These are phyloP conservation scores for Grosmannia serpens DNA, from an alignment of 2,329 filamentous ascomycete species.

Conservation along the genomic window DNA sequence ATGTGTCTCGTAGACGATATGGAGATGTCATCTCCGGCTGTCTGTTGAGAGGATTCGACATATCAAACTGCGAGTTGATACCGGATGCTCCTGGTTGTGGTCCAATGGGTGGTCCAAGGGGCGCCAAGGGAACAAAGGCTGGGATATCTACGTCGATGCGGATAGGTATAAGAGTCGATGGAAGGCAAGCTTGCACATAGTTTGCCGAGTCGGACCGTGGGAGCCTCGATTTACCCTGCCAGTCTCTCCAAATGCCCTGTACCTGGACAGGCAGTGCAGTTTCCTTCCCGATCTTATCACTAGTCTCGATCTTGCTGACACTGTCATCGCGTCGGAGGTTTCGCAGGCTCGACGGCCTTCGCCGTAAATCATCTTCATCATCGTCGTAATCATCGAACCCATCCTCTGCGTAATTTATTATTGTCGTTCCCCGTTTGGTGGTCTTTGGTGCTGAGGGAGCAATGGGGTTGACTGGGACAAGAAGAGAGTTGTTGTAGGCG, in stretches of 20 bases:
- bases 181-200: conserved; percentile 60
- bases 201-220: conserved; percentile 48
- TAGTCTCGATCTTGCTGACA: conserved; percentile 48
- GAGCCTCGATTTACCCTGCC: conserved; percentile 67
- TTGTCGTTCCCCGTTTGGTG: conserved; percentile 93
- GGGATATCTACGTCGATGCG: conserved; percentile 91
- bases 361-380: conserved; percentile 63
- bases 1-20: conserved; percentile 87
- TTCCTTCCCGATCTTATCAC: conserved; percentile 76
- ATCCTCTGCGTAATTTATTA: conserved; percentile 97
- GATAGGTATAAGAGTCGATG: conserved; percentile 86
- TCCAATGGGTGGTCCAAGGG: conserved; percentile 12
- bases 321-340: conserved; percentile 70
- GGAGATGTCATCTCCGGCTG: conserved; percentile 68
- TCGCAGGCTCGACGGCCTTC: conserved; percentile 72
- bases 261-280: conserved; percentile 66
- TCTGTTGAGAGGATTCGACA: conserved; percentile 66
- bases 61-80: conserved; percentile 53
- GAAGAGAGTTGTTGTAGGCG: conserved; percentile 81
- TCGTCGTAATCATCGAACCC: conserved; percentile 72
- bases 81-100: conserved; percentile 36
- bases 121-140: conserved; percentile 51
- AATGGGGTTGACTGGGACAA: conserved; percentile 71
- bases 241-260: conserved; percentile 88
- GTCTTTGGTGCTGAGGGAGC: conserved; percentile 61